Conservation (phyloP, 2,329 filamentous ascomycete genomes). For the Diplodia sapinea region DNA sequence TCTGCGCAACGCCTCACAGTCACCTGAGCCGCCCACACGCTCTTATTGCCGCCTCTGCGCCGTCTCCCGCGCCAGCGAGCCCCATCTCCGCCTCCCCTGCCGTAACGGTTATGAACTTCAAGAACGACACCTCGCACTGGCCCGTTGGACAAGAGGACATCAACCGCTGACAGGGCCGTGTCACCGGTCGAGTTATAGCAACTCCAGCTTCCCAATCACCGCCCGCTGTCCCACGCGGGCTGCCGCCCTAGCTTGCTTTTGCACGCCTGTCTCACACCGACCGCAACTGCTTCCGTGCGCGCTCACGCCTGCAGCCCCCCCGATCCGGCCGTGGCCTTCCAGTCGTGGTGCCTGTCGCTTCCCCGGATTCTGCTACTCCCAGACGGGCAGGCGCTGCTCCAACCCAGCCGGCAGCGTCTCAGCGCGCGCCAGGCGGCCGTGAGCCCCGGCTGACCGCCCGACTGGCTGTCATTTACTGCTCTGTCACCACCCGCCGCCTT, state of each 20-base stretch:
- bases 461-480: slow-evolving; percentile 6
- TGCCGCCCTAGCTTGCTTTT: slow-evolving; percentile 26
- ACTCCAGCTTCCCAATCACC: slow-evolving; percentile 5
- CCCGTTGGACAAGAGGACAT: slow-evolving; percentile 54
- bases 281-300: not conserved
- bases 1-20: slow-evolving; percentile 10
- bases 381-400: slow-evolving; percentile 10
- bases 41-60: slow-evolving; percentile 12
- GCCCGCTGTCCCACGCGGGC: slow-evolving; percentile 9
- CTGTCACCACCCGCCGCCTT: slow-evolving; percentile 10
- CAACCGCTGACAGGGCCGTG: slow-evolving; percentile 45
- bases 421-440: not conserved
- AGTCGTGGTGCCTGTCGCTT: slow-evolving; percentile 8
- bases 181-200: slow-evolving; percentile 7
- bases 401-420: not conserved
- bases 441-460: not conserved
- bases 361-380: slow-evolving; percentile 25
- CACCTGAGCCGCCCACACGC: slow-evolving; percentile 15
- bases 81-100: slow-evolving; percentile 12
- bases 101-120: slow-evolving; percentile 50
- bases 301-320: slow-evolving; percentile 4
- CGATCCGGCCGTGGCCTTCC: slow-evolving; percentile 20
- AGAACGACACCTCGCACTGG: slow-evolving; percentile 51
- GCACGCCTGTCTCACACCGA: slow-evolving; percentile 17
- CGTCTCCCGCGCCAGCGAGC: not conserved